Evolutionary conservation across 495 filamentous ascomycete species (phyloP), one percentile per base, ranked within the genome.

Genomic region (Penicillium desertorum): DNA sequence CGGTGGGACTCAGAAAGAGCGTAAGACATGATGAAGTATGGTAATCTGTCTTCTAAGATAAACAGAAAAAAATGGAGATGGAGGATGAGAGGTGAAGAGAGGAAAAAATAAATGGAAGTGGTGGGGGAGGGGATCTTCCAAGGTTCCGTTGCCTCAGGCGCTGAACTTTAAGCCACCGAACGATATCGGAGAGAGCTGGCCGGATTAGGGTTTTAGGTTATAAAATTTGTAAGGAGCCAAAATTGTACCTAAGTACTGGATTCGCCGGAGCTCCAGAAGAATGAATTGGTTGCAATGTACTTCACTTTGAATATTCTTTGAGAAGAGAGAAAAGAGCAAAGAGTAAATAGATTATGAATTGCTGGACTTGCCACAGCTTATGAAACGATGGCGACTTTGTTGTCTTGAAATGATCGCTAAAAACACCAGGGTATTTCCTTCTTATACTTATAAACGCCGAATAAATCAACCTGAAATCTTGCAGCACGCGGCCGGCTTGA

Each of bases 1-100:
- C 88, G 85, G 83, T 98, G 93, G 75, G 88, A 79, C 75, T 91
- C 78, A 47, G 92, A 86, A 62, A 98, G 88, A 72, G 94, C 88
- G 76, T 98, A 98, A 70, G 79, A 68, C 77, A 82, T 83, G 67
- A 68, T 78, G 66, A 68, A n/a, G 51, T 56, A 61, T 54, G 50
- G 12, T 56, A 46, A 25, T 58, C 48, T 58, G 42, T 52, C 54
- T 68, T 60, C 48, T 57, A 54, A 32, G 37, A 61, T 50, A 48
- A 59, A 60, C 23, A 44, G 41, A 50, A 29, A 49, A 53, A 42
- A 32, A 20, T 51, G 29, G 49, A 47, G 53, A 39, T 42, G 46
- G 39, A 49, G 23, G 51, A 51, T 4, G 49, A 44, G 55, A 62
- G 48, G 41, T 37, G n/a, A 47, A 54, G 34, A 55, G 48, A 34